phyloP scores from a whole-genome alignment of 805 yeast genomes.

The Myxozyma lipomycoides region DNA sequence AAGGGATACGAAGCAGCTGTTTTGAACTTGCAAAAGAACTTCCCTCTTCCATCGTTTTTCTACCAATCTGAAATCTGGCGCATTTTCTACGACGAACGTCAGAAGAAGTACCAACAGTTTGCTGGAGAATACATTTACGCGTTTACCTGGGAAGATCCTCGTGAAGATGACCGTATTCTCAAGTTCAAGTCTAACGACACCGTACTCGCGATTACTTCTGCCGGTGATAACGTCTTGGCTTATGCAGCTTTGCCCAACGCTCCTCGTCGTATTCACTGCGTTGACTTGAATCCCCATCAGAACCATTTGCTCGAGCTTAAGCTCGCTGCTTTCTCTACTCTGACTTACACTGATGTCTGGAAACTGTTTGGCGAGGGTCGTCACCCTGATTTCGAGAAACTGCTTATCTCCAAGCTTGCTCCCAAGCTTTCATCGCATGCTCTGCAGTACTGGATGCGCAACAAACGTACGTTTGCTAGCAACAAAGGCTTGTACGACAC shows the following conservation, averaged over 20 bases:
- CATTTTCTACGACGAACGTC: constrained; percentile 70
- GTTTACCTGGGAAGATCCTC: constrained; percentile 88
- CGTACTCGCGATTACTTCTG: constrained; percentile 78
- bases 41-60: constrained; percentile 77
- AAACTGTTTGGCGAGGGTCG: constrained; percentile 71
- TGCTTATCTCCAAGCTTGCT: constrained; percentile 54
- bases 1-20: constrained; percentile 80
- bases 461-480: constrained; percentile 57
- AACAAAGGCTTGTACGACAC: constrained; percentile 72
- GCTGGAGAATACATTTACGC: constrained; percentile 78
- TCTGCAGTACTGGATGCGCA: constrained; percentile 72
- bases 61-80: constrained; percentile 76
- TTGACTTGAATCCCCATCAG: constrained; percentile 79
- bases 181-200: constrained; percentile 61
- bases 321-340: constrained; percentile 61
- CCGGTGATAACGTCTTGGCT: constrained; percentile 75
- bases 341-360: constrained; percentile 63
- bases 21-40: constrained; percentile 53
- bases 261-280: constrained; percentile 77
- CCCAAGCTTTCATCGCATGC: constrained; percentile 76
- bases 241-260: constrained; percentile 69
- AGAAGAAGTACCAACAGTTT: constrained; percentile 65
- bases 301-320: constrained; percentile 76
- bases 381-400: constrained; percentile 48
- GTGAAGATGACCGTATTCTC: constrained; percentile 68